Evolutionary conservation across 495 filamentous ascomycete species (phyloP).

Genomic region (Hyaloscypha hepaticicola): DNA sequence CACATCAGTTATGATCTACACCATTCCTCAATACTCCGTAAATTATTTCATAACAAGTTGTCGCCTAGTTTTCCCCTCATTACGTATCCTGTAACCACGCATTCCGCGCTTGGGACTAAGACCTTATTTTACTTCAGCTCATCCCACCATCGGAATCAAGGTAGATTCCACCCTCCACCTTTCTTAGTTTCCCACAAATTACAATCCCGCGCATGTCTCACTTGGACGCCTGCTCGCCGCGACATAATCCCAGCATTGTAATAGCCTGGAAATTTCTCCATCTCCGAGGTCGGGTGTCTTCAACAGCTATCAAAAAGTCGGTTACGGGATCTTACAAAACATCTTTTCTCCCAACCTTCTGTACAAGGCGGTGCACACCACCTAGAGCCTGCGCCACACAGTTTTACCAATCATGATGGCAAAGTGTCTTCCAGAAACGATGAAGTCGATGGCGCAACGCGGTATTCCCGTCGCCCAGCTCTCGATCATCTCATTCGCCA

Average conservation of each 20-base stretch:
- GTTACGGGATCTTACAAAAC: background rate
- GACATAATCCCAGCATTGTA: background rate
- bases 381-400: background rate
- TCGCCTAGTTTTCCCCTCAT: too few species aligned
- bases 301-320: background rate
- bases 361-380: background rate
- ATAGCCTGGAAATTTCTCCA: background rate
- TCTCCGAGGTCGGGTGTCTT: background rate
- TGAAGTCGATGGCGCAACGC: conserved; percentile 17
- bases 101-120: too few species aligned
- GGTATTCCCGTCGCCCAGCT: conserved; percentile 14
- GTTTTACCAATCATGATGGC: conserved; percentile 3
- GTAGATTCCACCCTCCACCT: background rate
- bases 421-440: conserved; percentile 6
- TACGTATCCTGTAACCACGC: too few species aligned
- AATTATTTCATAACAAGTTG: too few species aligned
- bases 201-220: background rate
- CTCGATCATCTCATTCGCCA: conserved; percentile 23
- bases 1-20: too few species aligned
- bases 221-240: background rate
- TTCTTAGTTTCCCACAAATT: background rate
- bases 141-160: too few species aligned
- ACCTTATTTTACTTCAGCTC: too few species aligned
- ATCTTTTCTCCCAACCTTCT: background rate
- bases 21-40: too few species aligned